These are phyloP conservation scores for Hirschioporus abietinus DNA, from an alignment of 768 basidiomycete species.

Conservation along the genomic window DNA sequence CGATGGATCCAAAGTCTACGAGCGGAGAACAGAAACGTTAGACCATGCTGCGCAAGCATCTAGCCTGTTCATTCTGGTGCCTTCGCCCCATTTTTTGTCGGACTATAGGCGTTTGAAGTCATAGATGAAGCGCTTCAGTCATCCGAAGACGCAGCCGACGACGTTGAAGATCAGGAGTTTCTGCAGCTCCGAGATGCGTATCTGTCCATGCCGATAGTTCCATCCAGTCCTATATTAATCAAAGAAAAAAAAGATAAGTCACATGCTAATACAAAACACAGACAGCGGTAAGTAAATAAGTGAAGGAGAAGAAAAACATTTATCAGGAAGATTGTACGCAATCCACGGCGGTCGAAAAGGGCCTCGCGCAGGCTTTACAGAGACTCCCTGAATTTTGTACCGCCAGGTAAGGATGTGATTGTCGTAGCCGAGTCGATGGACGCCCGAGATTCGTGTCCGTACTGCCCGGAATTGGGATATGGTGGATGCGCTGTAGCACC, in stretches of 20 bases:
- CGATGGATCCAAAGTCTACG: background rate
- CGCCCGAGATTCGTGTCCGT: background rate
- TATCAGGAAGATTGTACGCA: background rate
- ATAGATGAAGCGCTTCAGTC: background rate
- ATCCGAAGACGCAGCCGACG: background rate
- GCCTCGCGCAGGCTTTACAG: background rate
- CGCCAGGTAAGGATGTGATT: background rate
- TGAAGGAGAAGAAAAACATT: background rate
- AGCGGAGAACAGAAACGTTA: background rate
- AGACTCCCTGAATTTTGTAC: background rate
- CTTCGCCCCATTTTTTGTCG: background rate
- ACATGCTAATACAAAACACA: background rate
- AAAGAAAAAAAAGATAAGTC: background rate
- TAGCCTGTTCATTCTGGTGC: background rate
- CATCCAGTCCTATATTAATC: background rate
- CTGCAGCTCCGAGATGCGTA: background rate
- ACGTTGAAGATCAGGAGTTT: background rate
- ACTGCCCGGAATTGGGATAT: background rate
- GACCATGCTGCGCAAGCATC: background rate
- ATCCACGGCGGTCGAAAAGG: background rate
- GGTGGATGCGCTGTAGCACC: background rate
- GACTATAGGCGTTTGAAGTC: background rate
- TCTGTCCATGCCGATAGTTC: background rate
- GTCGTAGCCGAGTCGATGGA: background rate
- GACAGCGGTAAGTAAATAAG: background rate